Conservation (phyloP, 768 basidiomycete species). For the Russula brevipes region DNA sequence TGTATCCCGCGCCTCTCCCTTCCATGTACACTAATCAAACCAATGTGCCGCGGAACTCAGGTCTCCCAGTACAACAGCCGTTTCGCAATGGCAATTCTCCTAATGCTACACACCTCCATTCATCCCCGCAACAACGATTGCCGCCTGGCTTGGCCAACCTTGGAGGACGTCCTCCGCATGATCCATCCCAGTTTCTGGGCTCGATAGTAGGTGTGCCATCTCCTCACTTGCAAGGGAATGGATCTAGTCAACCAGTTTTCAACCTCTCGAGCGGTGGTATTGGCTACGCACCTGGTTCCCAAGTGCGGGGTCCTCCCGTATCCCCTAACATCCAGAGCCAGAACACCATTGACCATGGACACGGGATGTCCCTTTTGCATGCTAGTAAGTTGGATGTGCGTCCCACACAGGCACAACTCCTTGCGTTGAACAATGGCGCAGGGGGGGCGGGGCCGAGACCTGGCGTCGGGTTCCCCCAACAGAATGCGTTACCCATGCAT, state of each 20-base stretch:
- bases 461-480: constrained; percentile 48
- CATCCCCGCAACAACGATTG: constrained; percentile 51
- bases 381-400: constrained; percentile 52
- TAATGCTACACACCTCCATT: constrained; percentile 44
- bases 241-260: constrained; percentile 32
- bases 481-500: constrained; percentile 35
- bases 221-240: constrained; percentile 19
- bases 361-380: constrained; percentile 51
- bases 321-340: constrained; percentile 45
- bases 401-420: constrained; percentile 44
- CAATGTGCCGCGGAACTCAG: constrained; percentile 44
- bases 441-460: constrained; percentile 44
- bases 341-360: constrained; percentile 41
- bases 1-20: constrained; percentile 48
- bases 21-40: constrained; percentile 52
- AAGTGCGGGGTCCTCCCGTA: constrained; percentile 48
- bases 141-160: constrained; percentile 80
- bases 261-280: constrained; percentile 32
- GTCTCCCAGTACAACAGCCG: constrained; percentile 50
- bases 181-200: constrained; percentile 57
- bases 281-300: constrained; percentile 32
- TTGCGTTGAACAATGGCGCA: constrained; percentile 43
- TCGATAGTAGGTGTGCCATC: constrained; percentile 37
- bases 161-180: constrained; percentile 76
- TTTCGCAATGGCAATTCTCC: constrained; percentile 72